A percentile compares a stretch with the other conserved stretches of the same genome.
These are phyloP conservation scores for Penicillium sp. DNA, from an alignment of 2,329 filamentous ascomycete genomes.

Conservation along the genomic window DNA sequence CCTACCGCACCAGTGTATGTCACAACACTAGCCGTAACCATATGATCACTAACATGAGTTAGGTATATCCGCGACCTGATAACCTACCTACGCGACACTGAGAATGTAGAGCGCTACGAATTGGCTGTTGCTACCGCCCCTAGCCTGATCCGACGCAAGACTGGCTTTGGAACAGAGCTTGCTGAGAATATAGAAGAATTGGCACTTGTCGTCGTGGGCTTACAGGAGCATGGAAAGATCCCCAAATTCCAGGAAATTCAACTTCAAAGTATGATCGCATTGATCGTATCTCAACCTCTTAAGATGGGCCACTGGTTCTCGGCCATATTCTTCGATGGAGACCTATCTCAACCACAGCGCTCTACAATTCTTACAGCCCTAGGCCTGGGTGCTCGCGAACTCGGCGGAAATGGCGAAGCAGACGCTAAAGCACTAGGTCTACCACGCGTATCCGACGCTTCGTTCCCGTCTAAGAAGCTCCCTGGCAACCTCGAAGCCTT, in stretches of 20 bases:
- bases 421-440: conserved; percentile 37
- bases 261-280: conserved; percentile 70
- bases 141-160: conserved; percentile 74
- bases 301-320: conserved; percentile 77
- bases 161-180: conserved; percentile 79
- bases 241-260: conserved; percentile 66
- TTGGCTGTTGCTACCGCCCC: conserved; percentile 73
- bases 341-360: conserved; percentile 79
- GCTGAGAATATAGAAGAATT: conserved; percentile 74
- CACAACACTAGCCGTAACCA: too few relatives aligned
- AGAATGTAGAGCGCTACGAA: conserved; percentile 75
- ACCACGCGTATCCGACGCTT: conserved; percentile 28
- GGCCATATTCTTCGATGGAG: conserved; percentile 78
- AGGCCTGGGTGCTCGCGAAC: conserved; percentile 70
- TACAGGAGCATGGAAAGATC: conserved; percentile 78
- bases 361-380: conserved; percentile 72
- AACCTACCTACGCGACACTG: conserved; percentile 64
- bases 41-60: conserved; percentile 12
- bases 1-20: conserved; percentile 64
- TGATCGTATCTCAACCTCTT: conserved; percentile 66
- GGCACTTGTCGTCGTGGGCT: conserved; percentile 62
- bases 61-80: conserved; percentile 78
- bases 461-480: conserved; percentile 74
- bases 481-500: conserved; percentile 64
- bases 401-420: conserved; percentile 65